phyloP scores from a whole-genome alignment of 257 asterid species.

The Nicotiana benthamiana region DNA sequence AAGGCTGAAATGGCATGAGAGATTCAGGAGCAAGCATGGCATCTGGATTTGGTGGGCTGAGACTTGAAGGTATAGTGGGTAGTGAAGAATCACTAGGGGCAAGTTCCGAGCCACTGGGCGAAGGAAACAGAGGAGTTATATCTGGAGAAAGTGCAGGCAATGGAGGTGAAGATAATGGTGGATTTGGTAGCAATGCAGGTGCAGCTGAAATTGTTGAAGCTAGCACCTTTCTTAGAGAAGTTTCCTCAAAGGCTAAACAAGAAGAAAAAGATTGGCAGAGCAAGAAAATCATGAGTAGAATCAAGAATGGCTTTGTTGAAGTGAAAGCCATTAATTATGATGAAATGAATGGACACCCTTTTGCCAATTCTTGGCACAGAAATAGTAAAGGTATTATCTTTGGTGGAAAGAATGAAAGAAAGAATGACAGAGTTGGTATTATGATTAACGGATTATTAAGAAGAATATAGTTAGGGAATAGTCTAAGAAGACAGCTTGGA shows the following conservation, averaged over 20 bases:
- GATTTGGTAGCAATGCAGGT: conserved; percentile 60
- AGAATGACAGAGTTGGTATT: background rate
- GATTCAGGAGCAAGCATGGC: conserved; percentile 52
- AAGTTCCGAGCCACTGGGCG: conserved; percentile 60
- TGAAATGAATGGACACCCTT: conserved; percentile 10
- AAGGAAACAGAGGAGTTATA: conserved; percentile 63
- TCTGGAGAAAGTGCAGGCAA: conserved; percentile 57
- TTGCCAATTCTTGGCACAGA: conserved; percentile 6
- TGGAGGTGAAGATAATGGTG: conserved; percentile 48
- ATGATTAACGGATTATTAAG: conserved; percentile 3
- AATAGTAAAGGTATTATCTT: conserved; percentile 5
- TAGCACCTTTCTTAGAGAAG: conserved; percentile 18
- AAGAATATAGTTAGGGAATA: background rate
- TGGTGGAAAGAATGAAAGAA: background rate
- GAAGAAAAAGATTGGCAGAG: conserved; percentile 12
- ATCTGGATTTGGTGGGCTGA: conserved; percentile 97
- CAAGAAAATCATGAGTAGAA: conserved; percentile 19
- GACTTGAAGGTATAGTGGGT: conserved; percentile 82
- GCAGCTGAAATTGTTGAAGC: conserved; percentile 79
- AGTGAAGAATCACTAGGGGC: conserved; percentile 61
- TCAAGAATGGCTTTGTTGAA: conserved; percentile 13
- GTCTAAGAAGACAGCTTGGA: conserved; percentile 38
- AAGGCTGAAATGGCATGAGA: conserved; percentile 31
- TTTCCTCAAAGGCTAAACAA: conserved; percentile 2
- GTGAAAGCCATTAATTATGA: conserved; percentile 40